Percentiles rank a stretch among this genome's conserved stretches.
phyloP scores from a whole-genome alignment of 768 basidiomycete species.

The Wakefieldia striispora region DNA sequence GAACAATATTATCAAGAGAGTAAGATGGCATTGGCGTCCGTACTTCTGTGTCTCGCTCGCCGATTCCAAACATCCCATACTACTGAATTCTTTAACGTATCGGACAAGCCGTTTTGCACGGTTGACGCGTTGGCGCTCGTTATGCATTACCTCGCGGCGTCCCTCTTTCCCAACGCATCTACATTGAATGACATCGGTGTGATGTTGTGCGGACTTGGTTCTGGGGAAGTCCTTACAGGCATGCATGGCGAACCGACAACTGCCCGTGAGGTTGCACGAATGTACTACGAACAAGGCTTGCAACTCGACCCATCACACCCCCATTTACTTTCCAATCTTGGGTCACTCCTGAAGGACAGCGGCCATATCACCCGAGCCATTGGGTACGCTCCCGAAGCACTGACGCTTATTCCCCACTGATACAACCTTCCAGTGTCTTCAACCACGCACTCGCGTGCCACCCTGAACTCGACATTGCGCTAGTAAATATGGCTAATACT shows the following conservation, averaged over 20 bases:
- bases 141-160: conserved; percentile 47
- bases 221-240: conserved; percentile 19
- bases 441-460: conserved; percentile 38
- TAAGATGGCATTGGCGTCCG: conserved; percentile 36
- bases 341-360: conserved; percentile 49
- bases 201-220: conserved; percentile 38
- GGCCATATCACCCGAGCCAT: conserved; percentile 43
- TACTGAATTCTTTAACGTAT: conserved; percentile 22
- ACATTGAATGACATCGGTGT: conserved; percentile 53
- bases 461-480: conserved; percentile 49
- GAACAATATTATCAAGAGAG: conserved; percentile 23
- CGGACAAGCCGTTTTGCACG: conserved; percentile 29
- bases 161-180: conserved; percentile 43
- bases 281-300: conserved; percentile 46
- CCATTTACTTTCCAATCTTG: conserved; percentile 49
- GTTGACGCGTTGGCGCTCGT: conserved; percentile 40
- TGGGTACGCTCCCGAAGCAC: conserved; percentile 27
- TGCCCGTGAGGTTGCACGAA: conserved; percentile 37
- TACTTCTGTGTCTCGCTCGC: conserved; percentile 47
- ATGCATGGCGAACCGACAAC: conserved; percentile 20
- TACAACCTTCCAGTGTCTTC: conserved; percentile 34
- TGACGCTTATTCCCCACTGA: not conserved
- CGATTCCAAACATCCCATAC: conserved; percentile 36
- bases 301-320: conserved; percentile 45
- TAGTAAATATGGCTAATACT: conserved; percentile 51